phyloP scores from a whole-genome alignment of 106 monocot genomes.

The Acorus calamus region DNA sequence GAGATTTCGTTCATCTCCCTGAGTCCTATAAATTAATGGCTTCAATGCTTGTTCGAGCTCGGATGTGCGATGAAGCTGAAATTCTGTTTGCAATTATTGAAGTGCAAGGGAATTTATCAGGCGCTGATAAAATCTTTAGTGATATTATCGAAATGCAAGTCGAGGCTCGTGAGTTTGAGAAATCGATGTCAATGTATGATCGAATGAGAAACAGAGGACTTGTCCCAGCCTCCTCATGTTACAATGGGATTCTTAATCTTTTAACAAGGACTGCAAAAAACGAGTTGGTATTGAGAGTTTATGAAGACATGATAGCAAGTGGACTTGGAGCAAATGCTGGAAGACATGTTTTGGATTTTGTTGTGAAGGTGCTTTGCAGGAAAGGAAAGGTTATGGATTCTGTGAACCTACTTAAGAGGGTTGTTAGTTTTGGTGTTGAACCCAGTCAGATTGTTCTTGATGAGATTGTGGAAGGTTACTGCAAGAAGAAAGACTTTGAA shows the following conservation, averaged over 20 bases:
- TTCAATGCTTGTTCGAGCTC: conserved; percentile 39
- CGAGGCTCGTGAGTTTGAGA: conserved; percentile 15
- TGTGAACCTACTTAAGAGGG: conserved; percentile 29
- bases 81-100: conserved; percentile 34
- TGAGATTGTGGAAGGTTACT: conserved; percentile 43
- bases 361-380: conserved; percentile 33
- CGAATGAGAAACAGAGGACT: conserved; percentile 25
- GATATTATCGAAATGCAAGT: conserved; percentile 47
- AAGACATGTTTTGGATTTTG: conserved; percentile 28
- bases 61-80: conserved; percentile 47
- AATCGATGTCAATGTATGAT: conserved; percentile 39
- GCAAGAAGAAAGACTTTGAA: conserved; percentile 53
- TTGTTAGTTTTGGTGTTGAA: conserved; percentile 23
- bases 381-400: conserved; percentile 38
- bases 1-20: conserved; percentile 58
- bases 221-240: conserved; percentile 33
- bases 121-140: conserved; percentile 26
- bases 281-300: conserved; percentile 39
- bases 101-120: conserved; percentile 2
- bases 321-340: conserved; percentile 29
- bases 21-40: conserved; percentile 46
- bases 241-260: conserved; percentile 26
- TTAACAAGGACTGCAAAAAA: conserved; percentile 20
- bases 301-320: conserved; percentile 51
- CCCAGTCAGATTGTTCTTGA: conserved; percentile 16